These are phyloP conservation scores for Phytophthora multivora DNA, from an alignment of 352 stramenopile genomes.

Conservation along the genomic window DNA sequence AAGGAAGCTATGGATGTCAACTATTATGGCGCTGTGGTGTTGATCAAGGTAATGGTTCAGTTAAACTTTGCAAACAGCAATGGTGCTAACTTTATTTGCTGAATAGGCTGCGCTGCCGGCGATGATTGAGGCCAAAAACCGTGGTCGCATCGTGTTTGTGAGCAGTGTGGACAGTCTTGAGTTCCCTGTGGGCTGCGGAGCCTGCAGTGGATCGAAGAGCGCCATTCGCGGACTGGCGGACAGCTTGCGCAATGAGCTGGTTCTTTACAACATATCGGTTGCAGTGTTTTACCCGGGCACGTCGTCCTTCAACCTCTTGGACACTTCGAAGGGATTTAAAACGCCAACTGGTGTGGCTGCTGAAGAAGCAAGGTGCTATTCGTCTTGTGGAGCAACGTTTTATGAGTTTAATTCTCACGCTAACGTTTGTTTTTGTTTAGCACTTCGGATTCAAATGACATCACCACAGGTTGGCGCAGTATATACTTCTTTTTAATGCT, in stretches of 20 bases:
- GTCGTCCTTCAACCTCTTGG: conserved; percentile 30
- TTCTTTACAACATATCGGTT: conserved; percentile 79
- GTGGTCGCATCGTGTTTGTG: conserved; percentile 62
- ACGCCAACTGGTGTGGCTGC: neutral
- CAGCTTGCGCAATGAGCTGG: conserved; percentile 77
- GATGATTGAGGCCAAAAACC: conserved; percentile 58
- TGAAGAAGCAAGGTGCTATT: conserved; percentile 16
- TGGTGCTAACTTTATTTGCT: conserved; percentile 6
- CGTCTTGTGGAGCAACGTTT: neutral
- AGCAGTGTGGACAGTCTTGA: conserved; percentile 53
- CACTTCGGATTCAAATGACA: conserved; percentile 14
- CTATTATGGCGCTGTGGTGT: conserved; percentile 63
- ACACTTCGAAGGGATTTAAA: conserved; percentile 14
- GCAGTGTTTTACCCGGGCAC: conserved; percentile 91
- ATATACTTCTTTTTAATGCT: neutral
- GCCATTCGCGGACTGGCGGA: conserved; percentile 92
- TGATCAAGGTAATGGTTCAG: conserved; percentile 44
- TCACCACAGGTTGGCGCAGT: conserved; percentile 20
- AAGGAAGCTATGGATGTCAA: conserved; percentile 58
- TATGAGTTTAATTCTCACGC: neutral
- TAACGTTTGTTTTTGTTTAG: conserved; percentile 7
- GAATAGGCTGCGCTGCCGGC: conserved; percentile 43
- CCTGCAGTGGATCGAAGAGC: conserved; percentile 91
- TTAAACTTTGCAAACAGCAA: neutral
- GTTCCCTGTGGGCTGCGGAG: conserved; percentile 85